Conservation (phyloP, 345 rosid genomes). For the Murraya paniculata region DNA sequence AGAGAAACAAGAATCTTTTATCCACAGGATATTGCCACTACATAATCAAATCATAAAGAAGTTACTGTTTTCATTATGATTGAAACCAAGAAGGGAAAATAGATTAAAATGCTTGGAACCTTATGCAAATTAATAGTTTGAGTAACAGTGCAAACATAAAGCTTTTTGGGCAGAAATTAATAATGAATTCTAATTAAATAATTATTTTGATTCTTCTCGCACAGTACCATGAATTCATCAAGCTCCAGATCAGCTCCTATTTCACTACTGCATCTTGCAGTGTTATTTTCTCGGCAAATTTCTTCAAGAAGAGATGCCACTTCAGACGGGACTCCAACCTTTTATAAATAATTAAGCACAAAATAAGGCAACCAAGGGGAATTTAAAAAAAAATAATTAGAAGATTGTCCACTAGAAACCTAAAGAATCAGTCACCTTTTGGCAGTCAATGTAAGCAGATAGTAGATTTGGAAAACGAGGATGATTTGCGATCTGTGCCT, state of each 20-base stretch:
- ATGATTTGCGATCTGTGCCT: constrained; percentile 61
- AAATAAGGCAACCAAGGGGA: not conserved
- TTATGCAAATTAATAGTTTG: too few species aligned
- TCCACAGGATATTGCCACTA: not conserved
- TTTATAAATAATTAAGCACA: not conserved
- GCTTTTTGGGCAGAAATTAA: too few species aligned
- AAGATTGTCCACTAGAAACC: not conserved
- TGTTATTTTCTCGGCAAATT: constrained; percentile 33
- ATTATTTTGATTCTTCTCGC: not conserved
- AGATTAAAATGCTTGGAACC: too few species aligned
- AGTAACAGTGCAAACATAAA: too few species aligned
- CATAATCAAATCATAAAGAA: not conserved
- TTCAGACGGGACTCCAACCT: constrained; percentile 68
- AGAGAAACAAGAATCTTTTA: not conserved
- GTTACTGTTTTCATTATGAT: not conserved
- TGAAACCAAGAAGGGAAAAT: not conserved
- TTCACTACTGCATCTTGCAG: constrained; percentile 21
- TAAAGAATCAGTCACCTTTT: constrained; percentile 38
- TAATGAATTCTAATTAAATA: too few species aligned
- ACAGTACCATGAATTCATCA: constrained; percentile 63
- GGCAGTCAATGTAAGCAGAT: constrained; percentile 57
- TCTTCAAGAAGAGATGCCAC: constrained; percentile 49
- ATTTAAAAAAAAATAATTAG: too few species aligned
- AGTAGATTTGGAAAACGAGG: constrained; percentile 58
- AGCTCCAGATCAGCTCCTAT: constrained; percentile 67